Conservation (phyloP, 2,329 filamentous ascomycete genomes). For the Colletotrichum melonis region DNA sequence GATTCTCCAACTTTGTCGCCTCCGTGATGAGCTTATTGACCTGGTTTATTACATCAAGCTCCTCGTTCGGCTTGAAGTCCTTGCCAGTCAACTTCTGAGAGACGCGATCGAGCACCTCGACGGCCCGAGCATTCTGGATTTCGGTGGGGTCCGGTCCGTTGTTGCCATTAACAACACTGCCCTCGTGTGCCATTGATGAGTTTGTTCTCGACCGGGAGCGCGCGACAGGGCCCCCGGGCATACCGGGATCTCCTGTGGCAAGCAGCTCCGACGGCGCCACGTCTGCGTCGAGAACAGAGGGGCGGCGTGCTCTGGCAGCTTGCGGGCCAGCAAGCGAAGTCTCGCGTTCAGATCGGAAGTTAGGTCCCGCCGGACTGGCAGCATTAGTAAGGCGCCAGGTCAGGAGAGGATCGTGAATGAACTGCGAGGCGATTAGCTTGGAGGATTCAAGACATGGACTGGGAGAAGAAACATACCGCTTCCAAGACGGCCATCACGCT, state of each 20-base stretch:
- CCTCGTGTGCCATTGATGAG: constrained; percentile 58
- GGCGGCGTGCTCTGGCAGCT: constrained; percentile 67
- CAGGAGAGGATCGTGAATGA: constrained; percentile 98
- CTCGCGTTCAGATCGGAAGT: constrained; percentile 73
- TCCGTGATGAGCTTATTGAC: constrained; percentile 95
- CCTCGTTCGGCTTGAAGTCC: constrained; percentile 89
- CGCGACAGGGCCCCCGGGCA: constrained; percentile 57
- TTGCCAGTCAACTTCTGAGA: constrained; percentile 95
- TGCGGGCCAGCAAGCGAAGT: constrained; percentile 60
- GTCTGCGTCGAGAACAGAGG: constrained; percentile 76
- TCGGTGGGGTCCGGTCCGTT: constrained; percentile 66
- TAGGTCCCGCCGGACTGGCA: constrained; percentile 72
- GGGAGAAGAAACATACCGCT: constrained; percentile 74
- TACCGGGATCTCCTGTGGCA: constrained; percentile 50
- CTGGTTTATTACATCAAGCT: constrained; percentile 86
- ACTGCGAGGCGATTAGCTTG: constrained; percentile 63
- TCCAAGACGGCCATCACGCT: constrained; percentile 98
- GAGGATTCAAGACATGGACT: constrained; percentile 2
- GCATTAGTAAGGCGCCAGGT: constrained; percentile 89
- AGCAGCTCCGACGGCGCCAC: constrained; percentile 70
- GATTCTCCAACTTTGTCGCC: constrained; percentile 95
- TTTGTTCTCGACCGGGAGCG: constrained; percentile 70
- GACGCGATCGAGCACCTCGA: constrained; percentile 92
- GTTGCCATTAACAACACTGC: constrained; percentile 50
- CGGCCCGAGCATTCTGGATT: constrained; percentile 90